Evolutionary conservation across 345 rosid genomes (phyloP), one percentile per base, ranked within the genome.

Genomic region (Brassica cretica): DNA sequence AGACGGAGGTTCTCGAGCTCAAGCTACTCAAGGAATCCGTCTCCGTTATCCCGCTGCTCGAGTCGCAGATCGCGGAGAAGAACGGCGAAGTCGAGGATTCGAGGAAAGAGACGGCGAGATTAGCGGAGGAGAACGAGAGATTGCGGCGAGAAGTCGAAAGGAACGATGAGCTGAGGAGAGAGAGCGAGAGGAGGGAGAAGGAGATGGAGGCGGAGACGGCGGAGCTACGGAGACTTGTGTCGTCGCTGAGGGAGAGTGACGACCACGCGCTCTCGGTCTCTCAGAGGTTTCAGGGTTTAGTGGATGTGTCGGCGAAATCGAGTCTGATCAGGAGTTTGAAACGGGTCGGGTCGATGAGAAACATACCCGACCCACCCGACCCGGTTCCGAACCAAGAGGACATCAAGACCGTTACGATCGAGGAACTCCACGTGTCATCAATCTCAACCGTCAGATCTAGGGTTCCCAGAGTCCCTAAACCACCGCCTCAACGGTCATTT

Each of bases 401-500:
- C 33, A 55, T 1, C 24, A 70, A 41, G 6, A 10, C 61, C 61
- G 27, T 12, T 74, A 61, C 55, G 6, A 63, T 44, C n/a, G 92
- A 88, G 60, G 98, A 94, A 37, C 83, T 92, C 77, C 66, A 73
- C 15, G 95, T 87, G 76, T 71, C 92, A 1, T 82, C 93, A 19
- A 84, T 86, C 39, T 64, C 89, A 16, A 79, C 59, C 29, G 72
- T 89, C 82, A 87, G 90, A 87, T 89, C 94, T 76, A 94, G 97
- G 5, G 73, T 68, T 70, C 96, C 98, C 6, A 79, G 98, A 67
- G 89, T 95, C 16, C 99, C 99, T 0, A 95, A 89, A 72, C 99
- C 98, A 8, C 99, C 98, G 3, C 99, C 96, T 1, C 89, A 85
- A 77, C 91, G 88, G 4, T 53, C 76, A 4, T 56, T 70, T 1